A percentile compares a stretch with the other conserved stretches of the same genome.
These are phyloP conservation scores for Thymus mandschuricus DNA, from an alignment of 257 asterid genomes.

Conservation along the genomic window DNA sequence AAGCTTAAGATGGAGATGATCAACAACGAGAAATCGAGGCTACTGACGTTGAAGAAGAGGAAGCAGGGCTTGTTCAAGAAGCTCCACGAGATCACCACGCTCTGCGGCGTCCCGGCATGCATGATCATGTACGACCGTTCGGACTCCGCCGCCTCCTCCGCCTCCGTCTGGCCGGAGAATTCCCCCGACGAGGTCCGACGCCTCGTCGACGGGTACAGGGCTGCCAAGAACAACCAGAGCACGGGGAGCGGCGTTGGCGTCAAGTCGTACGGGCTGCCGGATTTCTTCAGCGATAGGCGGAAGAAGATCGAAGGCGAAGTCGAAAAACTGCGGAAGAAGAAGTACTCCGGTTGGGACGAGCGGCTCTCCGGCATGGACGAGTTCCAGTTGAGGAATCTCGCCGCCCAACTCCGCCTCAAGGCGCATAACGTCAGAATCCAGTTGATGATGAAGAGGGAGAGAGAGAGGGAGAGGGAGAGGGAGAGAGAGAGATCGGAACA, in stretches of 20 bases:
- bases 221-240: constrained; percentile 18
- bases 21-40: constrained; percentile 43
- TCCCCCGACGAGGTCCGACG: constrained; percentile 37
- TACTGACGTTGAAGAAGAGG: constrained; percentile 59
- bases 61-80: constrained; percentile 55
- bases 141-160: constrained; percentile 15
- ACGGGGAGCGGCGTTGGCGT: neutral
- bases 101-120: constrained; percentile 62
- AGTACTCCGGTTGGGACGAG: constrained; percentile 43
- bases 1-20: constrained; percentile 62
- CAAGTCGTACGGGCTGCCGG: constrained; percentile 42
- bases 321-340: constrained; percentile 37
- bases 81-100: constrained; percentile 62
- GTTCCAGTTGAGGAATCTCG: constrained; percentile 43
- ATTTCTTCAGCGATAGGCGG: constrained; percentile 47
- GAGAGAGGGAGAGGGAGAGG: no score
- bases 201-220: constrained; percentile 43
- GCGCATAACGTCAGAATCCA: constrained; percentile 37
- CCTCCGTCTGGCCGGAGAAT: constrained; percentile 59
- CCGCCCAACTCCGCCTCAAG: constrained; percentile 30
- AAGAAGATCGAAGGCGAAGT: constrained; percentile 50
- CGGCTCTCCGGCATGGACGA: constrained; percentile 34
- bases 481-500: no score
- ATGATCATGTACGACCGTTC: constrained; percentile 53
- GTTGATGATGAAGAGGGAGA: neutral